These are phyloP conservation scores for Solanum arcanum DNA, from an alignment of 257 asterid genomes.

Conservation along the genomic window DNA sequence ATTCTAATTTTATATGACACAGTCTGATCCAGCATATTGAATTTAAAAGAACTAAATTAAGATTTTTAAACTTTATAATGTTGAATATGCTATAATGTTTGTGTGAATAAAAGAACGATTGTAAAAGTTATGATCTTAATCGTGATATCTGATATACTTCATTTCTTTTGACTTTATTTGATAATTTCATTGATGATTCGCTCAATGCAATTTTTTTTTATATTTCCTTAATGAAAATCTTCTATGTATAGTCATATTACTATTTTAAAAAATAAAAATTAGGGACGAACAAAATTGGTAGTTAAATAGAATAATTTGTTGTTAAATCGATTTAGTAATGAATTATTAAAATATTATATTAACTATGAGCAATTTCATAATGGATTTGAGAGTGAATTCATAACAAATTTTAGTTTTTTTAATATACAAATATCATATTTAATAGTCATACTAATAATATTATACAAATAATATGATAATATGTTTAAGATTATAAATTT, in stretches of 20 bases:
- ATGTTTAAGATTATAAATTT: background rate
- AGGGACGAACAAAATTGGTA: too few species aligned
- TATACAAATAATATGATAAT: too few species aligned
- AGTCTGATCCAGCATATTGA: background rate
- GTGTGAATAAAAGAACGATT: background rate
- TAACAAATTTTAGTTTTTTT: too few species aligned
- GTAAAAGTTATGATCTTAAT: background rate
- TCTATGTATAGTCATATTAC: too few species aligned
- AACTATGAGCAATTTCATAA: too few species aligned
- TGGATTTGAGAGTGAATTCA: too few species aligned
- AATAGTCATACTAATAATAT: background rate
- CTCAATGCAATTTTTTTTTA: background rate
- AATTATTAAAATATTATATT: too few species aligned
- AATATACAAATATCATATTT: too few species aligned
- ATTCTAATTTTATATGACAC: background rate
- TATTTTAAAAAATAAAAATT: too few species aligned
- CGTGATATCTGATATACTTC: background rate
- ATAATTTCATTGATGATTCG: background rate
- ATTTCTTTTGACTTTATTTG: background rate
- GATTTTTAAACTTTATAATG: background rate
- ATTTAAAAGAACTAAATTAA: background rate
- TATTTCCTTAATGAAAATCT: too few species aligned
- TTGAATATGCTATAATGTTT: background rate
- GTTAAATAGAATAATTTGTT: too few species aligned
- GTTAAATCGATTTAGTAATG: too few species aligned